These are phyloP conservation scores for Miamiensis avidus DNA, from an alignment of 169 alveolate species.

Conservation along the genomic window DNA sequence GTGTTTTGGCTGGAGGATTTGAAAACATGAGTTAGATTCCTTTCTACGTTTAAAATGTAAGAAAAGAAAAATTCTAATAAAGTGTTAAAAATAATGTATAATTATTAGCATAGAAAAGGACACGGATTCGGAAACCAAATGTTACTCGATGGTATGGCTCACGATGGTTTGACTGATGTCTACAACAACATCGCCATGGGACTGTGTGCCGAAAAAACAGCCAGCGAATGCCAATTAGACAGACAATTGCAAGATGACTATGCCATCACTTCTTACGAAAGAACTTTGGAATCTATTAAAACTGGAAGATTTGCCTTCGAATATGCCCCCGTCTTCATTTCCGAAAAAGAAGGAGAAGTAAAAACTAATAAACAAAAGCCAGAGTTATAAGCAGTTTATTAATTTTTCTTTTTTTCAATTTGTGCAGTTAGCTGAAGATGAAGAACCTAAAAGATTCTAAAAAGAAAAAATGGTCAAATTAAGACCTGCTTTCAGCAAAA, in stretches of 20 bases:
- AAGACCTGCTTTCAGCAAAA: conserved; percentile 83
- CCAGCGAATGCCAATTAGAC: conserved; percentile 71
- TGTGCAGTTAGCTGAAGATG: conserved; percentile 59
- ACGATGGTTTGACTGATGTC: conserved; percentile 84
- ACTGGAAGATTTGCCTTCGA: conserved; percentile 70
- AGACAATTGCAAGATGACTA: conserved; percentile 88
- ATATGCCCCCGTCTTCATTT: conserved; percentile 66
- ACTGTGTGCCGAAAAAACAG: conserved; percentile 83
- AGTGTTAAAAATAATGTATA: neutral
- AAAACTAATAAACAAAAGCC: conserved; percentile 39
- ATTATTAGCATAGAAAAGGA: conserved; percentile 42
- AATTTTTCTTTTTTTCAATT: neutral
- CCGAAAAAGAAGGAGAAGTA: conserved; percentile 54
- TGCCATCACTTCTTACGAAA: conserved; percentile 81
- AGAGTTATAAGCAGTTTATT: conserved; percentile 35
- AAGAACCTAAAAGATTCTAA: conserved; percentile 73
- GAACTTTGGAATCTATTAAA: conserved; percentile 79
- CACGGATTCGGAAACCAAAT: conserved; percentile 65
- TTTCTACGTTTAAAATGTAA: conserved; percentile 62
- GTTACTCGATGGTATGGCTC: conserved; percentile 68
- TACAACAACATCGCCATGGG: conserved; percentile 87
- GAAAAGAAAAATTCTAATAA: conserved; percentile 7
- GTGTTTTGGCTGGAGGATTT: conserved; percentile 81
- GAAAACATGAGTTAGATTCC: conserved; percentile 82
- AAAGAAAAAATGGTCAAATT: conserved; percentile 78